Conservation (phyloP, 768 basidiomycete genomes). For the Suillus variegatus region DNA sequence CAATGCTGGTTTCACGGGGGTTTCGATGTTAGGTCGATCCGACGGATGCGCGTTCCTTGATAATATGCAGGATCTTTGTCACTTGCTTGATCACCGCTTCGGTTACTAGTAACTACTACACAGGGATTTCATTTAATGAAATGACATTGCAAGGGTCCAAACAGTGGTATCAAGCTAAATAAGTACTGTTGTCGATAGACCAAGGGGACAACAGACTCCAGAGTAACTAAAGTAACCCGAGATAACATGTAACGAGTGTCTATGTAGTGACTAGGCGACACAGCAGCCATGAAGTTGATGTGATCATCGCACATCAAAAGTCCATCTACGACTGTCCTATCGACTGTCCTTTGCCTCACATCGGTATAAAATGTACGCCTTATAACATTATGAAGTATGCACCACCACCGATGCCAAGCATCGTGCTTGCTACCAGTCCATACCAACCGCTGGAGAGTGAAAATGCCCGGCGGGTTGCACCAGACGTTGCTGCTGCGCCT, state of each 20-base stretch:
- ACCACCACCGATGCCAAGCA: constrained; percentile 30
- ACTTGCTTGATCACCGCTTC: not conserved
- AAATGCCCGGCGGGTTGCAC: constrained; percentile 23
- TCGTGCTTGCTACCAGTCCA: constrained; percentile 24
- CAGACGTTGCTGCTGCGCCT: constrained; percentile 26
- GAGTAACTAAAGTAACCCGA: not conserved
- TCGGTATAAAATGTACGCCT: constrained; percentile 1
- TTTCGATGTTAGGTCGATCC: not conserved
- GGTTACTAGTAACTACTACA: not conserved
- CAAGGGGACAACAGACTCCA: not conserved
- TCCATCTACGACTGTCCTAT: not conserved
- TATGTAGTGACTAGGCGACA: not conserved
- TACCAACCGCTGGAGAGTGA: constrained; percentile 27
- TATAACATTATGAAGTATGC: constrained; percentile 32
- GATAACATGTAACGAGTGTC: not conserved
- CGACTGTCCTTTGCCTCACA: not conserved
- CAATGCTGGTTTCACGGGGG: not conserved
- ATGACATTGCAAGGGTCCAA: not conserved
- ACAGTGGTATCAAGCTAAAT: not conserved
- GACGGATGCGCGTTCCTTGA: not conserved
- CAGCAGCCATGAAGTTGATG: not conserved
- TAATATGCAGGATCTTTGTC: not conserved
- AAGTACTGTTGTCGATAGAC: not conserved
- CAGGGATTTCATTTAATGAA: not conserved
- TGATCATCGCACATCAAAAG: not conserved